Percentiles rank a stretch among this genome's conserved stretches.
phyloP scores from a whole-genome alignment of 2,329 filamentous ascomycete species.

The Lecanicillium sp. region DNA sequence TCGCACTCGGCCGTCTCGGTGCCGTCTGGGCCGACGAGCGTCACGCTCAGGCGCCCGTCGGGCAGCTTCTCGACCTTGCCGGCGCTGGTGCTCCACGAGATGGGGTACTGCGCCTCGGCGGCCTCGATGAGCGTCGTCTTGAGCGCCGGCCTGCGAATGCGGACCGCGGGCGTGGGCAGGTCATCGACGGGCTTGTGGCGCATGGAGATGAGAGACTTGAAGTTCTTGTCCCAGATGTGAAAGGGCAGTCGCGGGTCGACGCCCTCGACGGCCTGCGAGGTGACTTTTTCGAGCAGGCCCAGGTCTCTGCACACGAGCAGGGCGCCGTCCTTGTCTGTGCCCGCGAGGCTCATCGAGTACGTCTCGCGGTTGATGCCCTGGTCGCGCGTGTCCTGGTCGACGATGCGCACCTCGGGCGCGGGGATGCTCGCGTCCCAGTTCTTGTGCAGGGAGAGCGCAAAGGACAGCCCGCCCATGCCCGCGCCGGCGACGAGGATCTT shows the following conservation, averaged over 20 bases:
- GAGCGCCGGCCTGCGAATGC: constrained; percentile 22
- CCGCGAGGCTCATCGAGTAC: constrained; percentile 25
- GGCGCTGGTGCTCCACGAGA: constrained; percentile 4
- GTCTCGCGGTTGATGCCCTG: constrained; percentile 17
- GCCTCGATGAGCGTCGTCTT: constrained; percentile 18
- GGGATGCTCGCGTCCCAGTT: constrained; percentile 19
- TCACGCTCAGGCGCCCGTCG: constrained; percentile 5
- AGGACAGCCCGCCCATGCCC: constrained; percentile 31
- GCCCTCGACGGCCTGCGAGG: constrained; percentile 17
- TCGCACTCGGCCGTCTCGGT: constrained; percentile 18
- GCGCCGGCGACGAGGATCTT: constrained; percentile 29
- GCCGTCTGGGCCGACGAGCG: constrained; percentile 1
- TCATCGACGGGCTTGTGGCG: constrained; percentile 13
- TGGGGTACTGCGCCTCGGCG: constrained; percentile 9
- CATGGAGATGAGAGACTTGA: constrained; percentile 19
- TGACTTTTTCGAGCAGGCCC: constrained; percentile 22
- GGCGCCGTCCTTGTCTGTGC: constrained; percentile 18
- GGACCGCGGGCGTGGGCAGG: constrained; percentile 18
- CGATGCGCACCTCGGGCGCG: constrained; percentile 23
- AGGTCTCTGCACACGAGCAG: constrained; percentile 25
- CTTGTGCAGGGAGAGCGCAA: constrained; percentile 26
- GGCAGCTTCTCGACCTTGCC: constrained; percentile 1
- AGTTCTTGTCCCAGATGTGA: constrained; percentile 25
- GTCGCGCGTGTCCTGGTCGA: constrained; percentile 26
- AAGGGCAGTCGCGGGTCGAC: constrained; percentile 16